Conservation (phyloP, 2,329 filamentous ascomycete species). For the Sporothrix mexicana region DNA sequence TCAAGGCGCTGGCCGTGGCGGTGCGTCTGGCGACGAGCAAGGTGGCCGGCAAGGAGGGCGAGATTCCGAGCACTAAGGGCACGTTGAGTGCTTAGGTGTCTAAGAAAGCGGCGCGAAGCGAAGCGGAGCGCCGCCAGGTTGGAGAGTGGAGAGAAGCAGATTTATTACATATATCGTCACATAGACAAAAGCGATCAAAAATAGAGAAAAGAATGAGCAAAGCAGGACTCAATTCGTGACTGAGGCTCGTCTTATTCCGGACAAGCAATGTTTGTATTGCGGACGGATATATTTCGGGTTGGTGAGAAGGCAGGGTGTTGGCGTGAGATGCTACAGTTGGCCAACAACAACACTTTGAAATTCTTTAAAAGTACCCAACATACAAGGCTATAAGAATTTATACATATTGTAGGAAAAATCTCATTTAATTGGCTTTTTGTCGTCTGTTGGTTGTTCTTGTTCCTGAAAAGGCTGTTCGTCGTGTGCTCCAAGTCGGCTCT, state of each 20-base stretch:
- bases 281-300: conserved; percentile 21
- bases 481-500: not conserved
- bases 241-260: not conserved
- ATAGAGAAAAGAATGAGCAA: conserved; percentile 33
- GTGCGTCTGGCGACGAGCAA: conserved; percentile 76
- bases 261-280: no score
- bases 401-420: no score
- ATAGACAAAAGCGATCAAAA: conserved; percentile 24
- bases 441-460: not conserved
- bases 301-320: not conserved
- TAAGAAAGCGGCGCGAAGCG: conserved; percentile 42
- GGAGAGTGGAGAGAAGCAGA: conserved; percentile 50
- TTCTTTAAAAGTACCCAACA: no score
- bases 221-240: not conserved
- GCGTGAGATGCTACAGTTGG: not conserved
- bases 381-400: not conserved
- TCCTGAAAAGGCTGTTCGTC: conserved; percentile 1
- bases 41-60: conserved; percentile 81
- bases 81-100: conserved; percentile 75
- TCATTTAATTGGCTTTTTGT: not conserved
- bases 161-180: not conserved
- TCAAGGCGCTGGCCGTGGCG: conserved; percentile 93
- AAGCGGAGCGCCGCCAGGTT: not conserved
- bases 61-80: conserved; percentile 95
- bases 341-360: not conserved